phyloP scores from a whole-genome alignment of 139 green algal species.

The Chlorella sp. region DNA sequence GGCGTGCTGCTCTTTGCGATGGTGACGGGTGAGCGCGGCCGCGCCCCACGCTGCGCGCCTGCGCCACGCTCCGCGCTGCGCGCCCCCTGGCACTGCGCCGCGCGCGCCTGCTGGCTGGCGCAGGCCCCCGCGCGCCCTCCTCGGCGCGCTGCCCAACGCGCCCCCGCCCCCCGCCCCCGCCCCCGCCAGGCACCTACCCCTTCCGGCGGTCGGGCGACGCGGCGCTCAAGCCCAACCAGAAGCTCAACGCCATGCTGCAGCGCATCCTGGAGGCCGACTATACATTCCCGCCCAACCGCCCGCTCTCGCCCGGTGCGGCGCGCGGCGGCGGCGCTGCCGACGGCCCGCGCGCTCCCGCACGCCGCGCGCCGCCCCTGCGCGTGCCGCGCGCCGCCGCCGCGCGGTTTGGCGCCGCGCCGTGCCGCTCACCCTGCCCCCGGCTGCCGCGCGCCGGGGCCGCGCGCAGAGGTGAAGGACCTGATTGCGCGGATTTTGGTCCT shows the following conservation, averaged over 20 bases:
- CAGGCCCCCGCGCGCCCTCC: too few relatives aligned
- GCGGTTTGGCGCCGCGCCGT: background rate
- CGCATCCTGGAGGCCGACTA: slow-evolving; percentile 16
- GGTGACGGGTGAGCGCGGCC: slow-evolving; percentile 79
- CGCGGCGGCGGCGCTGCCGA: slow-evolving; percentile 6
- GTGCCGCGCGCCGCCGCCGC: background rate
- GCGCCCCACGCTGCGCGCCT: slow-evolving; percentile 88
- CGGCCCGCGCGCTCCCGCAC: background rate
- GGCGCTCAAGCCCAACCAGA: slow-evolving; percentile 53
- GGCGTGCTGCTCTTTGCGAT: slow-evolving; percentile 99
- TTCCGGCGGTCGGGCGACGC: slow-evolving; percentile 88
- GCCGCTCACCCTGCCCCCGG: background rate
- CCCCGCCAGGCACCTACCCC: slow-evolving; percentile 93
- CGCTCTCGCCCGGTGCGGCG: too few relatives aligned
- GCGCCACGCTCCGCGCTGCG: slow-evolving; percentile 97
- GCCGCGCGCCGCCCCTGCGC: too few relatives aligned
- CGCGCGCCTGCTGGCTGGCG: too few relatives aligned
- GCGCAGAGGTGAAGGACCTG: too few relatives aligned
- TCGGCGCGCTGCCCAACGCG: too few relatives aligned
- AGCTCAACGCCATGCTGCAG: slow-evolving; percentile 56
- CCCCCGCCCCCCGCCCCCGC: too few relatives aligned
- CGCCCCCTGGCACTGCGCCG: too few relatives aligned
- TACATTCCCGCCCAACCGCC: slow-evolving; percentile 23
- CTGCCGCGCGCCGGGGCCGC: background rate
- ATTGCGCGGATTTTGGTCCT: too few relatives aligned